Conservation (phyloP, 2,329 filamentous ascomycete species). For the Hortaea sp. region DNA sequence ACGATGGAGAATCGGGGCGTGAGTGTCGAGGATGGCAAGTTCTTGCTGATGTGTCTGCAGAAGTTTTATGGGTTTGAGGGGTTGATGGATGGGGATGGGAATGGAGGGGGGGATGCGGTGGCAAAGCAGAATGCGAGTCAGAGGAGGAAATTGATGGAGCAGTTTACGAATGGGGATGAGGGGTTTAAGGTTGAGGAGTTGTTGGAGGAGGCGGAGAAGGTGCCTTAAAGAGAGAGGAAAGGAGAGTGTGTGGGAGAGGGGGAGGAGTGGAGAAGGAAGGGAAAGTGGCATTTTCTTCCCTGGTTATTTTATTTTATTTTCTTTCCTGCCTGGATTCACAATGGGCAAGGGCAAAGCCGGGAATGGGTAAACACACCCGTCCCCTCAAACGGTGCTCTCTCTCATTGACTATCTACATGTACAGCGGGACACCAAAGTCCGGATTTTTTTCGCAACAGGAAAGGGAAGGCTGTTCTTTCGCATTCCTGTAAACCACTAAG, state of each 20-base stretch:
- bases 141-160: constrained; percentile 63
- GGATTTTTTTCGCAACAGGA: too few relatives aligned
- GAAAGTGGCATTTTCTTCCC: not conserved
- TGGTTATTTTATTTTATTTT: not conserved
- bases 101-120: constrained; percentile 53
- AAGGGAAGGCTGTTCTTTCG: too few relatives aligned
- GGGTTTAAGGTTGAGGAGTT: constrained; percentile 76
- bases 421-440: too few relatives aligned
- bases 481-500: too few relatives aligned
- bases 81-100: constrained; percentile 57
- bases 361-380: too few relatives aligned
- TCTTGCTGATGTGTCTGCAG: constrained; percentile 86
- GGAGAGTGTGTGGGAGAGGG: too few relatives aligned
- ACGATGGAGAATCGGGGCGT: constrained; percentile 70
- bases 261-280: not conserved
- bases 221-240: constrained; percentile 27
- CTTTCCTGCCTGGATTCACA: too few relatives aligned
- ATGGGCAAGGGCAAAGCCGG: too few relatives aligned
- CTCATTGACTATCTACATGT: too few relatives aligned
- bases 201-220: constrained; percentile 79
- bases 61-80: constrained; percentile 70
- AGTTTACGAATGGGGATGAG: constrained; percentile 70
- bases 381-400: too few relatives aligned
- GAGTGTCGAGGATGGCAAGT: constrained; percentile 70
- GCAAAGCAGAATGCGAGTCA: constrained; percentile 59